phyloP scores from a whole-genome alignment of 169 alveolate species.

The Cryptosporidium ubiquitum region DNA sequence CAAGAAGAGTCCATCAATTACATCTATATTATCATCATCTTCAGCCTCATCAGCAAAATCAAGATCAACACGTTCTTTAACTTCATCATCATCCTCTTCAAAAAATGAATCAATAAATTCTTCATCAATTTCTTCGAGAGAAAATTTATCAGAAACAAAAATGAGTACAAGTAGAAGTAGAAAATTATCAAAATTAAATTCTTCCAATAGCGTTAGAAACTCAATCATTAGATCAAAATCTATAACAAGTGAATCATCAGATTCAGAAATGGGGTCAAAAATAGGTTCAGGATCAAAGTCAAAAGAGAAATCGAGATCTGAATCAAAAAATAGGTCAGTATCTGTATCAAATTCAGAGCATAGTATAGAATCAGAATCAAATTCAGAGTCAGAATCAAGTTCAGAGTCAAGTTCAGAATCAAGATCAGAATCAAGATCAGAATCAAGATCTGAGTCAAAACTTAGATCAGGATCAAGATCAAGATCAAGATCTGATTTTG shows the following conservation, averaged over 20 bases:
- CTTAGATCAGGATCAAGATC: not conserved
- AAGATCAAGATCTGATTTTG: not conserved
- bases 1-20: not conserved
- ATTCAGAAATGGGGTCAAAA: not conserved
- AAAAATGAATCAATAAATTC: not conserved
- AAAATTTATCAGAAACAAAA: not conserved
- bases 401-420: conserved; percentile 4
- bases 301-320: not conserved
- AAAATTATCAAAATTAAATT: not conserved
- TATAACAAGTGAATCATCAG: not conserved
- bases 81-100: not conserved
- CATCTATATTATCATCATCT: conserved; percentile 12
- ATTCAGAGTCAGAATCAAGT: not conserved
- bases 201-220: not conserved
- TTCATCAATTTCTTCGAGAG: conserved; percentile 1
- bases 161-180: not conserved
- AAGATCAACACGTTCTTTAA: not conserved
- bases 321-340: not conserved
- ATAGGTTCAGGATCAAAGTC: not conserved
- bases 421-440: not conserved
- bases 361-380: not conserved
- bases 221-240: not conserved
- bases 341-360: not conserved
- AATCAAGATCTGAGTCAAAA: not conserved
- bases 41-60: conserved; percentile 12